Percentiles rank a stretch among this genome's conserved stretches.
Conservation (phyloP, 148 eudicot genomes). For the Rhododendron vialii region DNA sequence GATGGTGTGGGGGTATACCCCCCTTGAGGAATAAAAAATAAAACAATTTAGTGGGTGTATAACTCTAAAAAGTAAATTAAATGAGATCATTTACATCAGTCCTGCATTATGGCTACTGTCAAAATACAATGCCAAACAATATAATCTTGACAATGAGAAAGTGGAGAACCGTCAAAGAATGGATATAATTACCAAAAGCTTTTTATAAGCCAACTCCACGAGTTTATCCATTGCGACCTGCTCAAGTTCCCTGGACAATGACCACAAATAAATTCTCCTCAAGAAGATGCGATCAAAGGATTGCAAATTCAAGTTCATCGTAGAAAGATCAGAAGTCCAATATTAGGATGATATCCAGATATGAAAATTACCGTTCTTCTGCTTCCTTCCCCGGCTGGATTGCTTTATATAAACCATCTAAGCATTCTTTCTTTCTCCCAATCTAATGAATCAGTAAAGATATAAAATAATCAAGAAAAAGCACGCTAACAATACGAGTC, state of each 20-base stretch:
- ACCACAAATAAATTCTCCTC: slow-evolving; percentile 1
- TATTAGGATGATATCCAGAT: background rate
- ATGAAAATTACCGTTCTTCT: slow-evolving; percentile 42
- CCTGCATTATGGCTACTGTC: background rate
- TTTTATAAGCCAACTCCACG: slow-evolving; percentile 63
- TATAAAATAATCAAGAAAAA: background rate
- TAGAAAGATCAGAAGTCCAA: background rate
- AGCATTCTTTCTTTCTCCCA: slow-evolving; percentile 47
- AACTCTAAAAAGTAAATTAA: background rate
- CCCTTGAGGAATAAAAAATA: background rate
- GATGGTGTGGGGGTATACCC: background rate
- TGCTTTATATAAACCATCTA: slow-evolving; percentile 42
- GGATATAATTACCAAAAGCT: slow-evolving; percentile 55
- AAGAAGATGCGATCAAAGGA: background rate
- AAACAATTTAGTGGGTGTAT: background rate
- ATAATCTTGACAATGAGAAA: background rate
- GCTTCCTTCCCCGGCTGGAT: slow-evolving; percentile 39
- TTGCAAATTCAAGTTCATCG: background rate
- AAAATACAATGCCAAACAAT: background rate
- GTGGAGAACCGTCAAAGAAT: background rate
- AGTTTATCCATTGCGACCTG: slow-evolving; percentile 65
- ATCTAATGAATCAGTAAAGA: slow-evolving; percentile 31
- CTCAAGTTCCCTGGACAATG: slow-evolving; percentile 64
- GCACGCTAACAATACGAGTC: background rate
- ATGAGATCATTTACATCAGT: background rate